phyloP scores from a whole-genome alignment of 345 rosid species.

The Pseudoturritis turrita region DNA sequence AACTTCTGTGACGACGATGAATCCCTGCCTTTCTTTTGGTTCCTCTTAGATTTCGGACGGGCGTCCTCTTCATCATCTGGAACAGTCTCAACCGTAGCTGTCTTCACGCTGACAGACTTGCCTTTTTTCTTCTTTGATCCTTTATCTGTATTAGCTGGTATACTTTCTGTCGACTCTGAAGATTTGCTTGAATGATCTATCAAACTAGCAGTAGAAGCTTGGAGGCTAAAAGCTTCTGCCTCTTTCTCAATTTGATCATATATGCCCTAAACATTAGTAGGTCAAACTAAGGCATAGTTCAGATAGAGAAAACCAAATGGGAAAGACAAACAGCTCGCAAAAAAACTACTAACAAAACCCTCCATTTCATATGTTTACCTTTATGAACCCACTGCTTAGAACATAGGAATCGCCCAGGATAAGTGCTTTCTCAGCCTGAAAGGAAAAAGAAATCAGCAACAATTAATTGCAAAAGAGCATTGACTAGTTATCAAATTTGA shows the following conservation, averaged over 20 bases:
- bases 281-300: constrained; percentile 23
- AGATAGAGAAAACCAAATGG: constrained; percentile 6
- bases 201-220: constrained; percentile 40
- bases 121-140: constrained; percentile 85
- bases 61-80: constrained; percentile 55
- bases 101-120: constrained; percentile 54
- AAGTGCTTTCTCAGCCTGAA: constrained; percentile 69
- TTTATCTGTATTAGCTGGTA: constrained; percentile 46
- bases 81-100: constrained; percentile 43
- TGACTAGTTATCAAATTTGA: background rate
- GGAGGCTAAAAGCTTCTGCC: constrained; percentile 50
- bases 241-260: constrained; percentile 79
- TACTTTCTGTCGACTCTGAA: constrained; percentile 44
- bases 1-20: constrained; percentile 47
- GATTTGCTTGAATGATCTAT: constrained; percentile 40
- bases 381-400: constrained; percentile 72
- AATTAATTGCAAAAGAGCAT: background rate
- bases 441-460: constrained; percentile 12
- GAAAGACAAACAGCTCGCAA: background rate
- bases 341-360: background rate
- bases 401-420: constrained; percentile 67
- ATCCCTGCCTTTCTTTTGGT: constrained; percentile 80
- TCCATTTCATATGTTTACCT: constrained; percentile 45
- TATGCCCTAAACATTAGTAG: constrained; percentile 49
- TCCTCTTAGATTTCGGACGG: constrained; percentile 76